Evolutionary conservation across 1,139 yeast species (phyloP).

Genomic region (Yamadazyma pseudoaaseri): DNA sequence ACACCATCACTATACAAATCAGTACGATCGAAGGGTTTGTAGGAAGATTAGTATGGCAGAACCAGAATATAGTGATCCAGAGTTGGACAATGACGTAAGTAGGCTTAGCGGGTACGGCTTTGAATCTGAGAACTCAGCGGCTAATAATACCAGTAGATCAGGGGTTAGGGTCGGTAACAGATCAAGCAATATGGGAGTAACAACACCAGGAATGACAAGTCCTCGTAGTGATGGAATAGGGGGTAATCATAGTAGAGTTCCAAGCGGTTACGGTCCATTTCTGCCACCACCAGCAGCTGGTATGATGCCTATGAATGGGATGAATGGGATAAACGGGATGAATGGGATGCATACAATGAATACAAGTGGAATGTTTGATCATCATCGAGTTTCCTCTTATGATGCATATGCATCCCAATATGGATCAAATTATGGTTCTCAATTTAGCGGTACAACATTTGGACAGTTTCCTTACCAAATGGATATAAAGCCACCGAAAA

Average conservation of each 20-base stretch:
- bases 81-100: too few species aligned
- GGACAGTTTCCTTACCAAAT: background rate
- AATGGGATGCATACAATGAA: background rate
- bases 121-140: too few species aligned
- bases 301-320: background rate
- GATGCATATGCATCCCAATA: background rate
- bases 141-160: background rate
- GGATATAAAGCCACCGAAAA: slow-evolving; percentile 15
- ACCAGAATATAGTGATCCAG: too few species aligned
- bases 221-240: too few species aligned
- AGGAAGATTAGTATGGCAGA: too few species aligned
- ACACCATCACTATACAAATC: too few species aligned
- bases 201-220: background rate
- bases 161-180: background rate
- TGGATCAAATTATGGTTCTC: background rate
- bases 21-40: too few species aligned
- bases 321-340: background rate
- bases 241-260: too few species aligned
- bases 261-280: background rate
- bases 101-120: too few species aligned
- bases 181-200: background rate
- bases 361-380: background rate
- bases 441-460: background rate
- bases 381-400: background rate
- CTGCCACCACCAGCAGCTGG: background rate